Conservation (phyloP, 78 protist species). For the Dictyostelium intermedium region DNA sequence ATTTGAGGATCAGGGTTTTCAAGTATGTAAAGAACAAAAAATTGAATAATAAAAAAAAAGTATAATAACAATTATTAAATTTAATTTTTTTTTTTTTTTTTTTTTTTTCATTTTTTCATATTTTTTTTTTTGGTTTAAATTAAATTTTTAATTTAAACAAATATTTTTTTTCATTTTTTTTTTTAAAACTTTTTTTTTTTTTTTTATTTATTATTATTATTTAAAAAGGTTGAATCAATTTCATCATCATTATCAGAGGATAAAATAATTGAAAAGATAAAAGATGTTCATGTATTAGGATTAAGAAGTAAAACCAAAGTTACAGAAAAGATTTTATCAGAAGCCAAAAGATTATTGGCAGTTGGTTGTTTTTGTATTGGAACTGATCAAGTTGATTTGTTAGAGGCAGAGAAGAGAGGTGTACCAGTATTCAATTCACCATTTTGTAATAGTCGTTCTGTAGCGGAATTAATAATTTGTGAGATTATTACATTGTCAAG, state of each 20-base stretch:
- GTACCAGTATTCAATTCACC: constrained; percentile 57
- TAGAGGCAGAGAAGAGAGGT: constrained; percentile 73
- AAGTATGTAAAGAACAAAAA: constrained; percentile 23
- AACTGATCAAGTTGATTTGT: constrained; percentile 92
- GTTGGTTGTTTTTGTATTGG: constrained; percentile 97
- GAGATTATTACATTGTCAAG: constrained; percentile 92
- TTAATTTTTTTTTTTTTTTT: not conserved
- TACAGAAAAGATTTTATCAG: constrained; percentile 74
- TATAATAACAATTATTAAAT: not conserved
- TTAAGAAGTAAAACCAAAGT: constrained; percentile 90
- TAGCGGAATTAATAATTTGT: constrained; percentile 90
- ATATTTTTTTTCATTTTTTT: not conserved
- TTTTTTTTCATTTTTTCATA: not conserved
- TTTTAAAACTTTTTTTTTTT: not conserved
- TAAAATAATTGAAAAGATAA: constrained; percentile 82
- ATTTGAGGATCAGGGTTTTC: constrained; percentile 81
- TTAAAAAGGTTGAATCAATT: constrained; percentile 74
- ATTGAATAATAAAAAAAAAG: not conserved
- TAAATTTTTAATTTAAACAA: not conserved
- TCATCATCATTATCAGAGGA: constrained; percentile 78
- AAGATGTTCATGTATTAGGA: constrained; percentile 90
- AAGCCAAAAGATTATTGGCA: constrained; percentile 84
- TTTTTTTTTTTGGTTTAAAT: not conserved
- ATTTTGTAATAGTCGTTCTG: constrained; percentile 61
- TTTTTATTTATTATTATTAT: not conserved